These are phyloP conservation scores for Naegleria lovaniensis DNA, from an alignment of 208 protist genomes.

Conservation along the genomic window DNA sequence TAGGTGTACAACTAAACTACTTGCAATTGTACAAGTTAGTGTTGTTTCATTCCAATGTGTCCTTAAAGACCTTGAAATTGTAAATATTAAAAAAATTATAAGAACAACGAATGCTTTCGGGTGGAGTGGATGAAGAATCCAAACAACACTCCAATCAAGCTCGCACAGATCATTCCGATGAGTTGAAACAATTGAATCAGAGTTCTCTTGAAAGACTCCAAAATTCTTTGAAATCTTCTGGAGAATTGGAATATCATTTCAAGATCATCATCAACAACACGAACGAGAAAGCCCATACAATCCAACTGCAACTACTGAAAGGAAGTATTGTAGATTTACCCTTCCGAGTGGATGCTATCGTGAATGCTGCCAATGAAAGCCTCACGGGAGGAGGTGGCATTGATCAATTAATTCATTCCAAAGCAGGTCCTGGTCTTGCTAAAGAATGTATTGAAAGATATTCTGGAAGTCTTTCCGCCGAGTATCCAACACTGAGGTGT, in stretches of 20 bases:
- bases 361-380: slow-evolving; percentile 68
- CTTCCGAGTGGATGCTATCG: slow-evolving; percentile 55
- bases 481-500: too few species aligned
- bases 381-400: slow-evolving; percentile 63
- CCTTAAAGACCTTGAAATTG: too few species aligned
- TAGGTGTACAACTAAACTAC: too few species aligned
- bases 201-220: neutral
- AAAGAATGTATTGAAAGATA: slow-evolving; percentile 50
- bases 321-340: neutral
- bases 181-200: neutral
- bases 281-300: too few species aligned
- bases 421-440: slow-evolving; percentile 56
- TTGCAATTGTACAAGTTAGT: too few species aligned
- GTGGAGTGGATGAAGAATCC: neutral
- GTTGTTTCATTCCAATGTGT: too few species aligned
- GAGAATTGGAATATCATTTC: too few species aligned
- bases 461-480: too few species aligned
- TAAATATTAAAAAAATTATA: too few species aligned
- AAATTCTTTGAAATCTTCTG: neutral
- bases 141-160: neutral
- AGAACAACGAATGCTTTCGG: too few species aligned
- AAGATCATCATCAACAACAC: too few species aligned
- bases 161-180: neutral
- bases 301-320: neutral
- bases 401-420: slow-evolving; percentile 63